A percentile compares a stretch with the other conserved stretches of the same genome.
These are phyloP conservation scores for Chaetomidium leptoderma DNA, from an alignment of 495 filamentous ascomycete genomes.

Conservation along the genomic window DNA sequence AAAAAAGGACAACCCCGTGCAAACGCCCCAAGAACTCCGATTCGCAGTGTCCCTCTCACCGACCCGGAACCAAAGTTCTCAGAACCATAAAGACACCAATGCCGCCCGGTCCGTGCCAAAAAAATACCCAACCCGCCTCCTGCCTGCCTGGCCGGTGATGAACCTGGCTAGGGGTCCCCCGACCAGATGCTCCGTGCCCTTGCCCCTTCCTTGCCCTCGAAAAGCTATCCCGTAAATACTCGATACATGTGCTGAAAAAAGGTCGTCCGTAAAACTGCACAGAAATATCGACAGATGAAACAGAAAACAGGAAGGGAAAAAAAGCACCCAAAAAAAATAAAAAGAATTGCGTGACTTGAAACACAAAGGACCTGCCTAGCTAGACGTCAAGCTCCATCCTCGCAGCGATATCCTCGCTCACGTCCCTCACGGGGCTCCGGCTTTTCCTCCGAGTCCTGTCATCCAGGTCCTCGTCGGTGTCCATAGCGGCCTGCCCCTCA, in stretches of 20 bases:
- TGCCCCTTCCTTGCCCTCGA: not conserved
- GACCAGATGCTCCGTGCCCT: conserved; percentile 5
- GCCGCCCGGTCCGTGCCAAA: conserved; percentile 2
- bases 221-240: not conserved
- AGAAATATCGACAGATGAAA: not conserved
- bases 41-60: conserved; percentile 19
- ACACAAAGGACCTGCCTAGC: not conserved
- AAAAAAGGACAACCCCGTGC: not conserved
- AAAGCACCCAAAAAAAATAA: not conserved
- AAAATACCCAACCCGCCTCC: not conserved
- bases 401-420: conserved; percentile 70
- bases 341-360: not conserved
- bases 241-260: not conserved
- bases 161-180: not conserved
- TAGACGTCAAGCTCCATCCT: conserved; percentile 61
- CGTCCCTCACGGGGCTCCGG: conserved; percentile 56
- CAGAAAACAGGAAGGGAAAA: not conserved
- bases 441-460: conserved; percentile 23
- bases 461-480: conserved; percentile 23
- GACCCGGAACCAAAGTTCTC: conserved; percentile 15
- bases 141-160: conserved; percentile 3
- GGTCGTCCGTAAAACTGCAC: not conserved
- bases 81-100: not conserved
- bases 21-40: conserved; percentile 12
- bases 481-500: conserved; percentile 47